phyloP scores from a whole-genome alignment of 2,329 filamentous ascomycete species.

The Scedosporium boydii region DNA sequence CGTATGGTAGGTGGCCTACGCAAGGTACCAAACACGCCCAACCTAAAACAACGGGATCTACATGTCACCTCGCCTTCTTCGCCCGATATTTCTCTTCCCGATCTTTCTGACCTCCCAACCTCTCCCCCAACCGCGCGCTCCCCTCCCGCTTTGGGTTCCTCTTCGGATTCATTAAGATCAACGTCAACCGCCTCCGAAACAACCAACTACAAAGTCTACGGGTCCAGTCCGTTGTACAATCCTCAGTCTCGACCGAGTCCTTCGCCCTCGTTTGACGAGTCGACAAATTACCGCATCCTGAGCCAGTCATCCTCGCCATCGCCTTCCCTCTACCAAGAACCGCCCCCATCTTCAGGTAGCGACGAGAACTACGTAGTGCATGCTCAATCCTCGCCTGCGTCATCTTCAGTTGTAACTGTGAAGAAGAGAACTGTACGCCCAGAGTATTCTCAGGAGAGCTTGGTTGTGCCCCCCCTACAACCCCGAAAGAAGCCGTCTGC shows the following conservation, averaged over 20 bases:
- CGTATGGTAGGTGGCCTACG: slow-evolving; percentile 45
- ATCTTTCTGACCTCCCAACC: background rate
- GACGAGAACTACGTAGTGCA: slow-evolving; percentile 46
- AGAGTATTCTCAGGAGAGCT: slow-evolving; percentile 52
- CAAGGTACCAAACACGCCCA: slow-evolving; percentile 35
- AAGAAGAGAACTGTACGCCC: slow-evolving; percentile 18
- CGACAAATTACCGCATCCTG: slow-evolving; percentile 39
- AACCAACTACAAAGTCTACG: slow-evolving; percentile 46
- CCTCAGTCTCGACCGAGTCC: slow-evolving; percentile 24
- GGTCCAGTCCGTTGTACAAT: slow-evolving; percentile 32
- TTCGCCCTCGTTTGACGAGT: slow-evolving; percentile 5
- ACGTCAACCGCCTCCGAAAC: slow-evolving; percentile 38
- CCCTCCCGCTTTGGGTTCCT: slow-evolving; percentile 9
- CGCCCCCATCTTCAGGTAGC: slow-evolving; percentile 26
- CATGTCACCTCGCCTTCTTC: slow-evolving; percentile 1
- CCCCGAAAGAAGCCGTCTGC: slow-evolving; percentile 35
- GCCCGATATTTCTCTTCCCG: background rate
- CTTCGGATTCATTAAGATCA: slow-evolving; percentile 20
- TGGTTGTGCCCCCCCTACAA: slow-evolving; percentile 46
- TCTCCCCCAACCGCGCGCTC: background rate
- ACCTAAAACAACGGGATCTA: slow-evolving; percentile 8
- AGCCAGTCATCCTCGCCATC: slow-evolving; percentile 37
- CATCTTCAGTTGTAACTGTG: slow-evolving; percentile 27
- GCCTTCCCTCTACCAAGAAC: slow-evolving; percentile 25
- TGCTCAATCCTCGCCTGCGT: slow-evolving; percentile 30